Base-by-base conservation (phyloP, 225 moss, liverwort and hornwort species). In the Asterella californica region DNA sequence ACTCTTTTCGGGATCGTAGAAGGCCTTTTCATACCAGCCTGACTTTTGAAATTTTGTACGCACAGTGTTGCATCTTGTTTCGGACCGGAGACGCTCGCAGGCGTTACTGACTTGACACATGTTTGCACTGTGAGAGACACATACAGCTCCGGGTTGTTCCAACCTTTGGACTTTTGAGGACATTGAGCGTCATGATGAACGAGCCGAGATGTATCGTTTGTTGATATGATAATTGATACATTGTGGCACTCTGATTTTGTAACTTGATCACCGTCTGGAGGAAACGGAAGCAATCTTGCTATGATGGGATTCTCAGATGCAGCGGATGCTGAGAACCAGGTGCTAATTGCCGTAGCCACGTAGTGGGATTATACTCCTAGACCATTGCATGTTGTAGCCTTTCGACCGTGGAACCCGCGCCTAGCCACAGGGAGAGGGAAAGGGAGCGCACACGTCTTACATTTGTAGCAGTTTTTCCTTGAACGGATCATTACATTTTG, bases 251-350 rank as follows among this genome's bases (percentile, higher is more conserved):
- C 32, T 57, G 59, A 30, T 38, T n/a, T 38, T 12, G 36, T 3
- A 37, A 10, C 22, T 34, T 32, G 75, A 76, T 60, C 57, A 34
- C 29, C 34, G 6, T 18, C 29, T 59, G 59, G 57, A 50, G 74
- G 30, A 7, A 32, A 52, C 33, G 11, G 12, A n/a, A 36, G 34
- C 59, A 57, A 25, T 57, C 75, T 76, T 59, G 75, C 59, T 22
- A 76, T 18, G 75, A 76, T 76, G 75, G 57, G 59, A 37, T 76
- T 29, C 57, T 57, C 34, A 37, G 75, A 76, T 76, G 34, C 53
- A 52, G 52, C 59, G 75, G 75, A 76, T 11, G 55, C 57, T 76
- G 75, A 76, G 12, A 76, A 25, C 59, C 57, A 76, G 55, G 75
- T 76, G 52, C 33, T 25, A 33, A 32, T 33, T 32, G 30, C 25